Evolutionary conservation across 2,329 filamentous ascomycete genomes (phyloP), one percentile per base, ranked within the genome.

Genomic region (Coniochaeta sp.): DNA sequence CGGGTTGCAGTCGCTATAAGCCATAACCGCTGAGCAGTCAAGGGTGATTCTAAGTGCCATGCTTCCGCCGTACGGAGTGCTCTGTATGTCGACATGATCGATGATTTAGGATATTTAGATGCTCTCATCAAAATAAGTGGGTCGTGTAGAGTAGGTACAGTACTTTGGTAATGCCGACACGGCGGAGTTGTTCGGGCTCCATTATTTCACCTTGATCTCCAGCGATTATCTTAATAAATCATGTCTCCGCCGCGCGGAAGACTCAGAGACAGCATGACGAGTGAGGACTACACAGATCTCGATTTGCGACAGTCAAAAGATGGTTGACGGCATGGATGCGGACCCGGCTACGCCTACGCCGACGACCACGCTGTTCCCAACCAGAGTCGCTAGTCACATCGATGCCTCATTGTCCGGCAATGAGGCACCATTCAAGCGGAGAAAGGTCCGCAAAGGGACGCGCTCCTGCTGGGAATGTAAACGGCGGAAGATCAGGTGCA

Each of bases 381-480:
- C 6, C 19, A 26, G 3, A 31, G 16, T 19, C 16, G 2, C 22
- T 7, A 26, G 6, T 22, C 34, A 12, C 11, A 12, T 17, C 17
- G 40, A 44, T 16, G 40, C 7, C 17, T 24, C 40, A 43, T n/a
- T n/a, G 28, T 44, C 40, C 40, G 22, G 40, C 40, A 44, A 50
- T 12, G 44, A 50, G 22, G 14, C 22, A 26, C 14, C 44, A 16
- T 28, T 12, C 2, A 55, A 55, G 52, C 52, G 52, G 28, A 17
- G 52, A 24, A 55, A 55, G n/a, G n/a, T 82, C 26, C 78, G 81
- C 24, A 84, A 83, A 59, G 82, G 82, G 16, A 85, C 82, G 0
- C 74, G 71, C 31, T 83, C 80, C 60, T 85, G 82, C 67, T 84
- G 81, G 81, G 81, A 83, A 64, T 85, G 82, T 73, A 81, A 81